Base-by-base conservation (phyloP, 148 eudicot genomes). In the Heliosperma pusillum region DNA sequence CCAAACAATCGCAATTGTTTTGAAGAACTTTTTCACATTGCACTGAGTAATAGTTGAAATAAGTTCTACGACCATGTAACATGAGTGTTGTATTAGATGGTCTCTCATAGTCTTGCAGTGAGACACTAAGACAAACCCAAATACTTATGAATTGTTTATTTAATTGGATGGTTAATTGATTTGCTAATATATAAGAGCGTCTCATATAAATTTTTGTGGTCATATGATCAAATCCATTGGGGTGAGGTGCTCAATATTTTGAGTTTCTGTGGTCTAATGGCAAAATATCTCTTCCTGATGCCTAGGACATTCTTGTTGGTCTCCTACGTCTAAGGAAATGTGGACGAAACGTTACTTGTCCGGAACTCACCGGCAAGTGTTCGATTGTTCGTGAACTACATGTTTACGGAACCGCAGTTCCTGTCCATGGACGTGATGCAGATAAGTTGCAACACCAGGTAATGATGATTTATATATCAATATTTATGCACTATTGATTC, bases 361-460 rank as follows among this genome's bases (percentile, higher is more conserved):
- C 97, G 1, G 99, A 95, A 73, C 97, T 95, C 36, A 55, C 70
- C 40, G 97, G 99, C 21, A 95, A 82, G 83, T 95, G 99, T 76
- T 95, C 99, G 13, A 95, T 95, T 53, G 89, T 95, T 68, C 97
- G 99, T 36, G 99, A 95, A 79, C 93, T 95, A 58, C 99, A 95
- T 76, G 97, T 95, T 44, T 95, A 95, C 66, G 99, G 99, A 45
- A 95, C 99, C 47, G 99, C 99, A 59, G 99, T 95, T 69, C 99
- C 99, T 11, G 97, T 95, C 66, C 99, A 95, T 78, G 99, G 99
- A 2, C 88, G 99, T 13, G 94, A 95, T 72, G 87, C 91, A 59
- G 96, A 95, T 67, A 95, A 95, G 82, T 80, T 89, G 85, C 99
- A 95, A 82, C 99, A 95, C 80, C 99, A 95, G 96, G 96, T 90